These are phyloP conservation scores for Gossypium herbaceum DNA, from an alignment of 345 rosid genomes.

Conservation along the genomic window DNA sequence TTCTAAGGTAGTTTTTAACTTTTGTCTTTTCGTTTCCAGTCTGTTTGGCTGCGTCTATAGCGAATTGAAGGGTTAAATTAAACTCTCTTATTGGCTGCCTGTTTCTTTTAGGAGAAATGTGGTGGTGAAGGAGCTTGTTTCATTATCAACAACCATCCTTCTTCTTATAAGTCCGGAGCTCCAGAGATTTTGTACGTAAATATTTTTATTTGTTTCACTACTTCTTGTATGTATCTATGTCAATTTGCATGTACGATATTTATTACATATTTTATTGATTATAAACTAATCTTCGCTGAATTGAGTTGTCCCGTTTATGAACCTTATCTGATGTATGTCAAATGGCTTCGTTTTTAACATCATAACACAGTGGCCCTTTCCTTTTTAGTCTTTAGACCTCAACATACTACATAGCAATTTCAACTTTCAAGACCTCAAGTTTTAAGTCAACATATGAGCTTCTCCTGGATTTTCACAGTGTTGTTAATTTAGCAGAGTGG, in stretches of 20 bases:
- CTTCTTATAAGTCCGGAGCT: slow-evolving; percentile 15
- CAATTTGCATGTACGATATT: not conserved
- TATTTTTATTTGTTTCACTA: not conserved
- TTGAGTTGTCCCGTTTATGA: not conserved
- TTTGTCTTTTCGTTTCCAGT: not conserved
- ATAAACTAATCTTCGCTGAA: not conserved
- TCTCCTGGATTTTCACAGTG: not conserved
- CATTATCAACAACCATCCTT: slow-evolving; percentile 40
- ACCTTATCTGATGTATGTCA: not conserved
- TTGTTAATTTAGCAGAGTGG: not conserved
- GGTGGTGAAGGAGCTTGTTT: slow-evolving; percentile 50
- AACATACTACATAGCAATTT: not conserved
- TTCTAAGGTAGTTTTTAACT: slow-evolving; percentile 33
- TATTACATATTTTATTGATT: not conserved
- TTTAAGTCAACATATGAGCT: not conserved
- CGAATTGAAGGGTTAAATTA: not conserved
- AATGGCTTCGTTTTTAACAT: not conserved
- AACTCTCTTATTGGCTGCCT: not conserved
- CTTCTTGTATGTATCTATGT: not conserved
- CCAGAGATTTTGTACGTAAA: slow-evolving; percentile 46
- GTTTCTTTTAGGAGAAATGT: slow-evolving; percentile 39
- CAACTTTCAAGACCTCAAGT: not conserved
- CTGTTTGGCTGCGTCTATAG: not conserved
- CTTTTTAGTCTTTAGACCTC: not conserved
- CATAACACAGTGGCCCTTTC: not conserved